phyloP scores from a whole-genome alignment of 192 early-diverging fungal genomes.

The Funneliformis geosporum region DNA sequence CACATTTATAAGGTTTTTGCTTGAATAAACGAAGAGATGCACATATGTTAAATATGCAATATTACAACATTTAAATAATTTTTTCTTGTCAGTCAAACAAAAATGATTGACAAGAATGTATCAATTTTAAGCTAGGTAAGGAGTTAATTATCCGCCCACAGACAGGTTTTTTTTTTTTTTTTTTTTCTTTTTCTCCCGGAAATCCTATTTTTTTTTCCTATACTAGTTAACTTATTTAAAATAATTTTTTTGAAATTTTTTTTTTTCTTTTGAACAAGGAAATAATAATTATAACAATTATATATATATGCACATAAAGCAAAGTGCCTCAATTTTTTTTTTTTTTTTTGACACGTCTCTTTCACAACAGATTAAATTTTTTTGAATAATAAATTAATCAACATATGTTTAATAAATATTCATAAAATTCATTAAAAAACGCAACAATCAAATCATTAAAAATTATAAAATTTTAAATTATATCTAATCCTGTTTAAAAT shows the following conservation, averaged over 20 bases:
- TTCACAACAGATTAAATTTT: background rate
- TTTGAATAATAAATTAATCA: background rate
- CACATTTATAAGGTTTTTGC: too few species aligned
- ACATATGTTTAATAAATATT: background rate
- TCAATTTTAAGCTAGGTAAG: too few species aligned
- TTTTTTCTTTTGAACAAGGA: too few species aligned
- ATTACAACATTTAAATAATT: background rate
- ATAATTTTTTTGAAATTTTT: too few species aligned
- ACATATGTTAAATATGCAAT: background rate
- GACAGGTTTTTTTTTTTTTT: background rate
- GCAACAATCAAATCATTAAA: background rate
- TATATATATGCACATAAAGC: too few species aligned
- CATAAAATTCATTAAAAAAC: background rate
- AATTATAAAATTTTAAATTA: background rate
- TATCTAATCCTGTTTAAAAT: background rate
- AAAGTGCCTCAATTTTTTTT: background rate
- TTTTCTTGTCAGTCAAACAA: too few species aligned
- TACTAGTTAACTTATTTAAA: too few species aligned
- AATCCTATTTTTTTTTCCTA: background rate
- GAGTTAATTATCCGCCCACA: background rate
- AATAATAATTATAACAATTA: too few species aligned
- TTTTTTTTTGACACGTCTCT: background rate
- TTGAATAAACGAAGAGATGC: background rate
- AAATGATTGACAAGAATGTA: too few species aligned
- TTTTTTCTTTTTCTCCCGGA: background rate